Evolutionary conservation across 2,329 filamentous ascomycete species (phyloP).

Genomic region (Dothidotthia symphoricarpi): DNA sequence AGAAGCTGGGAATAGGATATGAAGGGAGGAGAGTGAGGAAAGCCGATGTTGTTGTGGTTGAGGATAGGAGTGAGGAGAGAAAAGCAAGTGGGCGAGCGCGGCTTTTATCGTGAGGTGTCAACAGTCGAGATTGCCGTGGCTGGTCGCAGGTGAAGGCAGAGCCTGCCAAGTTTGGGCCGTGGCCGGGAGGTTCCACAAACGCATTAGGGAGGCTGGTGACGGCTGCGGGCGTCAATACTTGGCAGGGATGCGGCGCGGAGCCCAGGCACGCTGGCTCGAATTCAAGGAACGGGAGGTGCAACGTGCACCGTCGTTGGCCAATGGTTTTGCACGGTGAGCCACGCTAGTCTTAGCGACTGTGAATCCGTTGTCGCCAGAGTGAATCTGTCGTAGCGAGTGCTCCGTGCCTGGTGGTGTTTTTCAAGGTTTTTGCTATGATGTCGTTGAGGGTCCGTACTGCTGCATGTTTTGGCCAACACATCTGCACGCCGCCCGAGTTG

Average conservation of each 20-base stretch:
- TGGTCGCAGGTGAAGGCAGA: constrained; percentile 8
- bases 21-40: constrained; percentile 3
- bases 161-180: constrained; percentile 8
- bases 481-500: constrained; percentile 2
- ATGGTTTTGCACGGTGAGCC: no score
- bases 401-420: neutral
- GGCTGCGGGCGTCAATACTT: neutral
- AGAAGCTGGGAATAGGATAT: constrained; percentile 20
- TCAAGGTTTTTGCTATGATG: neutral
- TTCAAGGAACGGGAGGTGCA: constrained; percentile 12
- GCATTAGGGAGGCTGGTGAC: constrained; percentile 9
- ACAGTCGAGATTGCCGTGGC: constrained; percentile 12
- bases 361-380: no score
- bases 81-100: constrained; percentile 7
- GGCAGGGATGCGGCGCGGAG: constrained; percentile 13
- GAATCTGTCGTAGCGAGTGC: neutral
- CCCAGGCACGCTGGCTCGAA: constrained; percentile 16
- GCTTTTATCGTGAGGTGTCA: constrained; percentile 8
- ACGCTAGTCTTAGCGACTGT: no score
- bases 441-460: neutral
- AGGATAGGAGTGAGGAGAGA: constrained; percentile 3
- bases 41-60: neutral
- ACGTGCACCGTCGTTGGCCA: constrained; percentile 13
- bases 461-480: neutral
- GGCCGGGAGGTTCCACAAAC: constrained; percentile 6